Base-by-base conservation (phyloP, 2,329 filamentous ascomycete genomes). In the Sporothrix protearum region DNA sequence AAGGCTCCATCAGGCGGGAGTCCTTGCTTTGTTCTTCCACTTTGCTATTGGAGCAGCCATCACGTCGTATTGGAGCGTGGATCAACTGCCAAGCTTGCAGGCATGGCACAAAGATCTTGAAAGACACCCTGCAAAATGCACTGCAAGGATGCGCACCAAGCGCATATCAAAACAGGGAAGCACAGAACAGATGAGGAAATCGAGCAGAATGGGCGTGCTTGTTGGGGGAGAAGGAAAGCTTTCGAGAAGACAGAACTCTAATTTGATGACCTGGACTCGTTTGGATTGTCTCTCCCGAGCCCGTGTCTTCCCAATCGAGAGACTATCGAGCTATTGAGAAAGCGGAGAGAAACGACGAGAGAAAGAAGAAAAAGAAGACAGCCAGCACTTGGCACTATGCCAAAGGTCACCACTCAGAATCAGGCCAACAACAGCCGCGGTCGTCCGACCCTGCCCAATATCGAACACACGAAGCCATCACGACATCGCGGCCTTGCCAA, bases 401-500 rank as follows among this genome's bases (percentile, higher is more conserved):
- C 22, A 9, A 39, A 25, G 61, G 22, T n/a, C 39, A 47, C 30
- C 42, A 19, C 42, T 22, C 42, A 30, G 39, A 49, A 63, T 63
- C 33, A 12, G 57, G 36, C n/a, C 49, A 53, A 53, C 22, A 25
- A 3, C 22, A 53, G 49, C 22, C 22, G 28, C 49, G 8, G 8
- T 10, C 49, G 25, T 25, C 49, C 53, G 19, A 57, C 12, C 12
- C 53, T 5, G 53, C 12, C 53, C 25, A 42, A 12, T 25, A 42
- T 39, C 33, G 42, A 22, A 39, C 33, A 61, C 57, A 66, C 16
- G 25, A 16, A 19, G 10, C 45, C 12, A 57, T 68, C 49, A 68
- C 66, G 66, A 68, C 66, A 68, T 68, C 49, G 30, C 47, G n/a
- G 12, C 66, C 47, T 36, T 25, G 45, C 28, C 64, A 49, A 51